Evolutionary conservation across 345 rosid species (phyloP), one percentile per base, ranked within the genome.

Genomic region (Populus tremula): DNA sequence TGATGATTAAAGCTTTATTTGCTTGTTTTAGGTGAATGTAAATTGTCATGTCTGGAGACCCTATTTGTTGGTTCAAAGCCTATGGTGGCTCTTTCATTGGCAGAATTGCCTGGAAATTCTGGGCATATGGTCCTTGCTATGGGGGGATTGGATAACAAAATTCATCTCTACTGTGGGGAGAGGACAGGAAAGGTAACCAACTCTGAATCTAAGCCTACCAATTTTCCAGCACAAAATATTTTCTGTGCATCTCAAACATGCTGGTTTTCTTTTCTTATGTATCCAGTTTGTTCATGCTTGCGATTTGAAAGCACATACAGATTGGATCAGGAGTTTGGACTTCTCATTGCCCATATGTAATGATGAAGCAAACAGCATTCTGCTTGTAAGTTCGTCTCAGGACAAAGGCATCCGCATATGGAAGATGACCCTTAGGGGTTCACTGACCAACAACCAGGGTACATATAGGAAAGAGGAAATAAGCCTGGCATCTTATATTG

Each of bases 241-340:
- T 72, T 67, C 67, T 71, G 31, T 45, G 59, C 17, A 56, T 50
- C 68, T 23, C 16, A 75, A 71, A 63, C 67, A 49, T 72, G 67
- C 47, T 63, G 64, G 23, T 14, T 39, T 78, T 69, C 36, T 77
- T 75, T 68, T 39, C 74, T 70, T 79, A 16, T 77, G 11, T 62
- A 25, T 84, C 71, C 87, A 94, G 97, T 91, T 92, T 82, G 85
- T 86, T 62, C 90, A 68, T 80, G 93, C 89, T 78, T 93, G 96
- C 84, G 97, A 91, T 83, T 85, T 96, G 79, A 93, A 93, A 88
- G 99, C 94, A 78, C 99, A 92, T 88, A 87, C 91, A 1, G 97
- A 96, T 84, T 92, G 99, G 99, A 90, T 96, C 70, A 85, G 97
- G 73, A 91, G 97, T 86, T 86, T 96, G 87, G 97, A 96, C 87